A percentile compares a stretch with the other conserved stretches of the same genome.
Evolutionary conservation across 2,329 filamentous ascomycete species (phyloP).

Genomic region (Microdochium paspali): DNA sequence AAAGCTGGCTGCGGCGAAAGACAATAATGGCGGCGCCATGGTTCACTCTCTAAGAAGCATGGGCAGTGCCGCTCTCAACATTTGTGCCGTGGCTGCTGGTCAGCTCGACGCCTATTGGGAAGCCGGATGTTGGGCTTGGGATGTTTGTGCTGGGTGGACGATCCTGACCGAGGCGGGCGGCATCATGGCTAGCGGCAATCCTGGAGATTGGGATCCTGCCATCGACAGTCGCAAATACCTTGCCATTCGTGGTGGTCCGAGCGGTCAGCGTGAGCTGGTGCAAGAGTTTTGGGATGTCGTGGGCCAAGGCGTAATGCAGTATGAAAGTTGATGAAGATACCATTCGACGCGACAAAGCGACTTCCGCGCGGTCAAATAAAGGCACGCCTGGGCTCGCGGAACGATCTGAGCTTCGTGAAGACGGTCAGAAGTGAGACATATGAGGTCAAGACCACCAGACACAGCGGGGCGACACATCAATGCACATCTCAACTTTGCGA

Average conservation of each 20-base stretch:
- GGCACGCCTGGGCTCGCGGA: neutral
- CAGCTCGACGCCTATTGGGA: slow-evolving; percentile 73
- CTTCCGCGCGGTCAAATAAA: neutral
- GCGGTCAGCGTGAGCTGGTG: slow-evolving; percentile 51
- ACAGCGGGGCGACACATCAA: too few species aligned
- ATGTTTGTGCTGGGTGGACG: slow-evolving; percentile 75
- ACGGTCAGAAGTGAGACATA: neutral
- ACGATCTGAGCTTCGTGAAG: neutral
- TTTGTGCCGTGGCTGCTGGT: slow-evolving; percentile 63
- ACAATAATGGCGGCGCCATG: slow-evolving; percentile 58
- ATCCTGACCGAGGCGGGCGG: slow-evolving; percentile 69
- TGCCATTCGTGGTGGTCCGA: slow-evolving; percentile 49
- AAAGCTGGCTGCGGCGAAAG: slow-evolving; percentile 45
- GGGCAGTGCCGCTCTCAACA: slow-evolving; percentile 66
- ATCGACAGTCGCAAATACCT: slow-evolving; percentile 54
- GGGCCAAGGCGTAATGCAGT: slow-evolving; percentile 43
- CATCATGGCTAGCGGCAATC: slow-evolving; percentile 62
- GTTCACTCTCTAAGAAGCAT: slow-evolving; percentile 64
- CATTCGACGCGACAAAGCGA: neutral
- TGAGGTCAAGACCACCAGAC: neutral
- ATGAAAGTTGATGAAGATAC: slow-evolving; percentile 16
- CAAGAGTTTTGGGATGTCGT: slow-evolving; percentile 56
- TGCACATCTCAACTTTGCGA: too few species aligned
- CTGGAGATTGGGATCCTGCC: slow-evolving; percentile 57
- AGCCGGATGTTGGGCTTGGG: slow-evolving; percentile 78